These are phyloP conservation scores for Flagelloscypha sp. DNA, from an alignment of 768 basidiomycete genomes.

Conservation along the genomic window DNA sequence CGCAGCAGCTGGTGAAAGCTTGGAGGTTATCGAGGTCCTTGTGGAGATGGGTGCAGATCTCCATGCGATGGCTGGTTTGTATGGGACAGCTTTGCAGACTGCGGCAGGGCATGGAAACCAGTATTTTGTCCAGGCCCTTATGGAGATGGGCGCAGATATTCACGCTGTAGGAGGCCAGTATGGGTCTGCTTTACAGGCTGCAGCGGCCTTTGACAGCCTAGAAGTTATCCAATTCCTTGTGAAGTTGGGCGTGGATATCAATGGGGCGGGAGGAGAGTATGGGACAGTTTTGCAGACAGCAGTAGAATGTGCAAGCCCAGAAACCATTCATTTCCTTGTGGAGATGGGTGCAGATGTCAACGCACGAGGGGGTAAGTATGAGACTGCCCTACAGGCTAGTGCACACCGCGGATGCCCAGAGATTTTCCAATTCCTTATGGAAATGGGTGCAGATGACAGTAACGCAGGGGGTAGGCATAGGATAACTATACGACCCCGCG, in stretches of 20 bases:
- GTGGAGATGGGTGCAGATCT: background rate
- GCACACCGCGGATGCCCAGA: too few species aligned
- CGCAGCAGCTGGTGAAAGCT: background rate
- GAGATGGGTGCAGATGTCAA: too few species aligned
- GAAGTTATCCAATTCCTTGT: constrained; percentile 1
- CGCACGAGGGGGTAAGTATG: too few species aligned
- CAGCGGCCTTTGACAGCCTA: background rate
- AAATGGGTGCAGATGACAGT: too few species aligned
- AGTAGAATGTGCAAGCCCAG: too few species aligned
- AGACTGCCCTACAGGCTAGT: too few species aligned
- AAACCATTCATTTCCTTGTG: too few species aligned
- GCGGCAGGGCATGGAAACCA: too few species aligned
- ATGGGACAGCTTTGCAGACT: constrained; percentile 2
- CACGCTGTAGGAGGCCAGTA: background rate
- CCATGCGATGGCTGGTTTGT: background rate
- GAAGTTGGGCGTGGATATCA: constrained; percentile 1
- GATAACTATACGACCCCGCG: too few species aligned
- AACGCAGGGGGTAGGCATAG: too few species aligned
- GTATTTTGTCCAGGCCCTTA: background rate
- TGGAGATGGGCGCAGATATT: constrained; percentile 1
- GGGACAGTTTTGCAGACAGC: constrained; percentile 3
- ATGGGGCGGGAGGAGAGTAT: background rate
- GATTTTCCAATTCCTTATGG: too few species aligned
- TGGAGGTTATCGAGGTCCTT: constrained; percentile 1
- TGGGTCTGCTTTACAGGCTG: constrained; percentile 3